Base-by-base conservation (phyloP, 108 stramenopile genomes). In the Skeletonema potamos region DNA sequence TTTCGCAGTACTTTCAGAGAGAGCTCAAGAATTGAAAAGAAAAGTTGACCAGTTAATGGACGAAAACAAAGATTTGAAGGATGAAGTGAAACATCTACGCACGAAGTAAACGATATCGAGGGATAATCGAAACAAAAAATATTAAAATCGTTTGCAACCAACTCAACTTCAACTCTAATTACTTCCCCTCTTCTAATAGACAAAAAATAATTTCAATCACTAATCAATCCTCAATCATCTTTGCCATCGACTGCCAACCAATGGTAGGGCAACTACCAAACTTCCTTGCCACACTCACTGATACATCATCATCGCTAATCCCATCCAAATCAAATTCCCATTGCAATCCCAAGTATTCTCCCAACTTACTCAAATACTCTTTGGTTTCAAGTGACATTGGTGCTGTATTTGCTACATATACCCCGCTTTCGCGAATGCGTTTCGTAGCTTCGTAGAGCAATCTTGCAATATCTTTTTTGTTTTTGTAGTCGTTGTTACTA, bases 241-340 rank as follows among this genome's bases (percentile, higher is more conserved):
- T 62, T 2, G 33, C 62, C 62, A 62, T 36, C 37, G 62, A 30
- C 30, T 62, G 62, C 62, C 62, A 62, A n/a, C 62, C 62, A 34
- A 62, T 62, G 5, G 17, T 36, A 26, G 62, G 62, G 20, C 62
- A 62, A 26, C 36, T 66, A 4, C 65, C 48, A 61, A 41, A 62
- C 68, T 69, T 69, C 22, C 68, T 34, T 13, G 68, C 68, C 11
- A 69, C 68, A 41, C 37, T 62, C 8, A 69, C 68, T 2, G 37
- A 69, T 22, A 28, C 11, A 34, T 29, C 27, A 9, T 69, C 58
- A 34, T 69, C 61, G 26, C 61, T 62, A 36, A 69, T 41, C 33
- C 58, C 68, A 69, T 69, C 68, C 30, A 69, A 29, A 61, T 69
- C 68, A 39, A 69, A 69, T 18, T 61, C 39, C 68, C 68, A 69